Percentiles rank a stretch among this genome's conserved stretches.
Conservation (phyloP, 306 rosid genomes). For the Sphenostylis stenocarpa region DNA sequence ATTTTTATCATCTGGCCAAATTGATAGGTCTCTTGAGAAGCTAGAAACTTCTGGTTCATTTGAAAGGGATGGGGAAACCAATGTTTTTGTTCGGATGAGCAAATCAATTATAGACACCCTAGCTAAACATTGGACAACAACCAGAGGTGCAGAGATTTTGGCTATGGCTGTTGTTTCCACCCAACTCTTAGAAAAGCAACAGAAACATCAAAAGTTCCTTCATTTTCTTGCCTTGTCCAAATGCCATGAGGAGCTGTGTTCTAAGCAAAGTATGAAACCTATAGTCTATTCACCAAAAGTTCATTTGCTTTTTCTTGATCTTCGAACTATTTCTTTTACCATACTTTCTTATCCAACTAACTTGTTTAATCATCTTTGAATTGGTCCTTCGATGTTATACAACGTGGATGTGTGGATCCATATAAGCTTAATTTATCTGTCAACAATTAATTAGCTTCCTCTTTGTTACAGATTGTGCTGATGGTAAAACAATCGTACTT, state of each 20-base stretch:
- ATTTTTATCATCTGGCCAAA: constrained; percentile 76
- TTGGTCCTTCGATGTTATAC: neutral
- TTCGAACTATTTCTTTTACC: constrained; percentile 15
- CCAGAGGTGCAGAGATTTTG: constrained; percentile 96
- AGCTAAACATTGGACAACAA: constrained; percentile 99
- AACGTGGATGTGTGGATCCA: constrained; percentile 11
- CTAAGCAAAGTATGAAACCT: constrained; percentile 74
- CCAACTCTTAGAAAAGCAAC: constrained; percentile 89
- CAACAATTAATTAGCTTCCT: neutral
- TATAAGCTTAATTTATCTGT: constrained; percentile 18
- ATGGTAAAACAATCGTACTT: constrained; percentile 10
- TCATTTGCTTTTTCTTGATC: constrained; percentile 32
- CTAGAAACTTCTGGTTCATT: constrained; percentile 79
- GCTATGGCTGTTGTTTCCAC: constrained; percentile 85
- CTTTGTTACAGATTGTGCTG: neutral
- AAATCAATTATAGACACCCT: constrained; percentile 89
- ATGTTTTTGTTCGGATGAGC: constrained; percentile 85
- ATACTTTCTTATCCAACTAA: constrained; percentile 14
- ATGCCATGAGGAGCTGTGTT: constrained; percentile 97
- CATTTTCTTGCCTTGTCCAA: constrained; percentile 92
- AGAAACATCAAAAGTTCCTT: constrained; percentile 83
- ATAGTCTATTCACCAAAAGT: constrained; percentile 12
- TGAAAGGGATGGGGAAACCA: constrained; percentile 90
- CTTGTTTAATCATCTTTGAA: constrained; percentile 6
- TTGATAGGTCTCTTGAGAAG: constrained; percentile 74